A percentile compares a stretch with the other conserved stretches of the same genome.
Evolutionary conservation across 192 early-diverging fungal genomes (phyloP).

Genomic region (Rhizoclosmatium sp.): DNA sequence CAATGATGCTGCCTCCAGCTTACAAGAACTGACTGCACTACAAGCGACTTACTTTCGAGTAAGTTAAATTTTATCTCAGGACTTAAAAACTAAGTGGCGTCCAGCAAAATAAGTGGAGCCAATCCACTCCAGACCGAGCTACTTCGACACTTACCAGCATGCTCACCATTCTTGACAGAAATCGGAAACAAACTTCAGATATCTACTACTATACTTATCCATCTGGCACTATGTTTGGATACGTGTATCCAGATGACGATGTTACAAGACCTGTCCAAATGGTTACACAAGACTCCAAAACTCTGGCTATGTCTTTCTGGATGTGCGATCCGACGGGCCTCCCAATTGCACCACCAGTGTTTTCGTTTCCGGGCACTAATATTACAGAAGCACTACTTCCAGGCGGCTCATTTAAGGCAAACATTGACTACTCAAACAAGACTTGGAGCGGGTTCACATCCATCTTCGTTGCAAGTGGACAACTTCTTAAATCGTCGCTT

Average conservation of each 20-base stretch:
- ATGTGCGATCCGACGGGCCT: background rate
- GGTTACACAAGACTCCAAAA: background rate
- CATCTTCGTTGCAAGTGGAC: background rate
- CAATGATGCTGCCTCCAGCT: background rate
- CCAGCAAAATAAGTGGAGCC: conserved; percentile 1
- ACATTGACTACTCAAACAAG: conserved; percentile 9
- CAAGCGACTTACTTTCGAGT: background rate
- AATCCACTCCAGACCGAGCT: background rate
- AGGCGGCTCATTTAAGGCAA: background rate
- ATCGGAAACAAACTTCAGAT: background rate
- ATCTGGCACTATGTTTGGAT: background rate
- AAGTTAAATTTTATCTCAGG: background rate
- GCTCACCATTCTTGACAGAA: background rate
- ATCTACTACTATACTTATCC: conserved; percentile 2
- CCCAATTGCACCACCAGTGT: background rate
- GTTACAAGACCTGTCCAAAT: background rate
- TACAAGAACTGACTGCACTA: background rate
- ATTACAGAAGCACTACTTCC: background rate
- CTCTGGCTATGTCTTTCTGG: background rate
- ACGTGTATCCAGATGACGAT: conserved; percentile 3
- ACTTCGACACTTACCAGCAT: background rate
- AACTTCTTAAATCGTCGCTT: background rate
- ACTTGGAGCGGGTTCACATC: background rate
- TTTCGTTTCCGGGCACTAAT: conserved; percentile 4
- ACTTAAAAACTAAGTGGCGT: background rate